Conservation (phyloP, 176 grass and related monocot genomes). For the Triticum dicoccoides region DNA sequence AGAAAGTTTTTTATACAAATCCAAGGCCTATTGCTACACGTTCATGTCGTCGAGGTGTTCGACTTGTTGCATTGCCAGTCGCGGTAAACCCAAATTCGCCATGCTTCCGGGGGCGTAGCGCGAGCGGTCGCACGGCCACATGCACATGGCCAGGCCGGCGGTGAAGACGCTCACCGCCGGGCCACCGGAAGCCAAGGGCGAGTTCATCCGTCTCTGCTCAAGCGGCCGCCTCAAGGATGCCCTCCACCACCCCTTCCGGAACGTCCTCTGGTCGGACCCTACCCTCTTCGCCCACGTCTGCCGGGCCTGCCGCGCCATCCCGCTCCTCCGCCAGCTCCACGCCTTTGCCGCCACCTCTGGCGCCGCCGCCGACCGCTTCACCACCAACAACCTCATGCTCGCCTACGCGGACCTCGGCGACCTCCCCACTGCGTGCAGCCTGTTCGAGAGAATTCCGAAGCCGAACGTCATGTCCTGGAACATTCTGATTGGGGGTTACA, state of each 20-base stretch:
- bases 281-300: constrained; percentile 46
- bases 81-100: neutral
- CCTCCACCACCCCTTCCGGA: constrained; percentile 31
- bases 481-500: constrained; percentile 46
- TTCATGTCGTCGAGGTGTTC: too few relatives aligned
- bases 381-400: constrained; percentile 53
- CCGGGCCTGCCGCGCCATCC: constrained; percentile 33
- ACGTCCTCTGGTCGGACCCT: constrained; percentile 32
- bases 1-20: too few relatives aligned
- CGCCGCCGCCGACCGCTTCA: constrained; percentile 59
- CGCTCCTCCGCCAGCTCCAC: constrained; percentile 55
- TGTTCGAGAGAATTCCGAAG: constrained; percentile 51
- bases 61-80: neutral
- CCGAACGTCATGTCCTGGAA: constrained; percentile 78
- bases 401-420: constrained; percentile 40
- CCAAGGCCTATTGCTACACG: too few relatives aligned
- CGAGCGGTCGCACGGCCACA: neutral
- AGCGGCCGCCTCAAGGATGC: constrained; percentile 45
- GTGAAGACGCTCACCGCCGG: constrained; percentile 12
- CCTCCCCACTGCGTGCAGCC: neutral
- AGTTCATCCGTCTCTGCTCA: constrained; percentile 49
- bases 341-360: constrained; percentile 35
- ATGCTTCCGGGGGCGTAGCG: neutral
- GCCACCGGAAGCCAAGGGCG: constrained; percentile 1
- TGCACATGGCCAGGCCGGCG: constrained; percentile 22